Evolutionary conservation across 306 rosid genomes (phyloP).

Genomic region (Malus fusca): DNA sequence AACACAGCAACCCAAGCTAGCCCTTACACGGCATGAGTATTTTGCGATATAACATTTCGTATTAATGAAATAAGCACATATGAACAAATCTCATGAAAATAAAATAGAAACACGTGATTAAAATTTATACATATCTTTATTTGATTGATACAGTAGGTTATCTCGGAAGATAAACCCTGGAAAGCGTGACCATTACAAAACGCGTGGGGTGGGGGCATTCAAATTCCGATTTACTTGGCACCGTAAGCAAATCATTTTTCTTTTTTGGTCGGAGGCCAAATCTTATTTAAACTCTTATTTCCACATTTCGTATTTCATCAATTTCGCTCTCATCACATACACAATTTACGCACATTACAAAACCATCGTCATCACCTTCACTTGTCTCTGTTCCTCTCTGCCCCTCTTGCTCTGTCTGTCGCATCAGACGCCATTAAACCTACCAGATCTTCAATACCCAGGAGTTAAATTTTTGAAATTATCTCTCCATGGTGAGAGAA

Average conservation of each 20-base stretch:
- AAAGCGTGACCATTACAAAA: too few relatives aligned
- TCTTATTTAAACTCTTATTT: neutral
- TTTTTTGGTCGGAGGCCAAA: neutral
- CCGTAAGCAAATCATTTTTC: neutral
- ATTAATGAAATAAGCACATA: too few relatives aligned
- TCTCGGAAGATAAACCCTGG: too few relatives aligned
- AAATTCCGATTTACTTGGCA: neutral
- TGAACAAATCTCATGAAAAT: too few relatives aligned
- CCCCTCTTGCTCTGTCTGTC: neutral
- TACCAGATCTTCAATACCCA: neutral
- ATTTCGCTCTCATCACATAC: neutral
- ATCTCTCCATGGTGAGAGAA: neutral
- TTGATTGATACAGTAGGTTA: too few relatives aligned
- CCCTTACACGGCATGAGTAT: too few relatives aligned
- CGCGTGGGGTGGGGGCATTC: neutral
- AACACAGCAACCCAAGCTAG: too few relatives aligned
- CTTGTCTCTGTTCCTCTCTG: neutral
- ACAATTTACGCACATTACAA: neutral
- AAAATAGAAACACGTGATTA: too few relatives aligned
- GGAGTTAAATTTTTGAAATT: neutral
- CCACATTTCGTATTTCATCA: neutral
- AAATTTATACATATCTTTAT: too few relatives aligned
- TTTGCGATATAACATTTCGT: fast-evolving
- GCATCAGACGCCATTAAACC: neutral
- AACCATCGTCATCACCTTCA: neutral